Base-by-base conservation (phyloP, 805 yeast species). In the Nakazawaea anatomiae region DNA sequence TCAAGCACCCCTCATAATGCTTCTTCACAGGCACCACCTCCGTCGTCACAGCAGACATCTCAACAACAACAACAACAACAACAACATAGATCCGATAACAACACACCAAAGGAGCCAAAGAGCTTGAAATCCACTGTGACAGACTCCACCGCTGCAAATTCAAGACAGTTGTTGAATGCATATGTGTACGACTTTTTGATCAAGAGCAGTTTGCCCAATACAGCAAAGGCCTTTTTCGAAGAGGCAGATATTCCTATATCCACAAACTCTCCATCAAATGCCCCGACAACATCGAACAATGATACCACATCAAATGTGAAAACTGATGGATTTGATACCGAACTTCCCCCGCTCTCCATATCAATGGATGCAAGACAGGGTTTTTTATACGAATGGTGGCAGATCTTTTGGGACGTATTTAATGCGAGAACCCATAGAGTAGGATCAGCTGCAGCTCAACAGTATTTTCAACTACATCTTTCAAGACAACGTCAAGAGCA, bases 371-470 rank as follows among this genome's bases (percentile, higher is more conserved):
- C 95, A 2, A 94, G 95, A 0, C 88, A 85, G 58, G 94, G 96
- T 6, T 90, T 89, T 60, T 69, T 90, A 28, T 84, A 80, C 60
- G 97, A 91, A 65, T 90, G 97, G 97, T 90, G 97, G 97, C 89
- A 83, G 71, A 82, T 91, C 14, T 91, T 90, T 64, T 91, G 97
- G 97, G 97, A 90, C 63, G 83, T 89, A 31, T 88, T 85, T 67
- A 87, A 87, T 60, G 96, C 95, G 3, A 76, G 89, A 58, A 82
- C 88, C 41, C 82, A 79, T 55, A 72, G 83, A 52, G 85, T 81
- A 12, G 80, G 83, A 11, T 78, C 87, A 4, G 70, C 74, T 2
- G 69, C 78, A 52, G 92, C 94, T 3, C 77, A 79, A 44, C 87
- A 85, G 60, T 88, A 87, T 66, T 82, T 81, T 59, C 87, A 85